phyloP scores from a whole-genome alignment of 1,284 basidiomycete species.

The Cutaneotrichosporon sp. region DNA sequence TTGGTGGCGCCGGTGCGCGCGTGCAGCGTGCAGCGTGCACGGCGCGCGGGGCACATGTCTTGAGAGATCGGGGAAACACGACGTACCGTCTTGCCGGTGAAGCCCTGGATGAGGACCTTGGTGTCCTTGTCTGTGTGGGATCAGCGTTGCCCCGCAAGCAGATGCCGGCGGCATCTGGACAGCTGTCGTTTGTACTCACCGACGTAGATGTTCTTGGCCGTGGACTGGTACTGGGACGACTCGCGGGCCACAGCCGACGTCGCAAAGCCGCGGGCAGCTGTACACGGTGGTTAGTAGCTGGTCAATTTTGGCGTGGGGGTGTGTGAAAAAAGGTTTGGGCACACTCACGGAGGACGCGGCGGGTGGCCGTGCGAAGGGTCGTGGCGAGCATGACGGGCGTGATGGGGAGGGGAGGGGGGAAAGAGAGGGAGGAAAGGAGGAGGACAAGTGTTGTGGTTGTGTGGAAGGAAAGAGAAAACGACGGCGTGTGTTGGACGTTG shows the following conservation, averaged over 20 bases:
- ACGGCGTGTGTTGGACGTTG: background rate
- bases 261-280: constrained; percentile 56
- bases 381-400: constrained; percentile 17
- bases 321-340: constrained; percentile 2
- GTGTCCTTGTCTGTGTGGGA: constrained; percentile 69
- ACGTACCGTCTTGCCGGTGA: constrained; percentile 93
- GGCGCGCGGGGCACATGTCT: too few species aligned
- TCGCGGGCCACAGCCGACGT: constrained; percentile 54
- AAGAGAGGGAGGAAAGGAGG: background rate
- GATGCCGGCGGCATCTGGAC: background rate
- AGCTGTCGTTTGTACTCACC: constrained; percentile 41
- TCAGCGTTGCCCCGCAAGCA: constrained; percentile 4
- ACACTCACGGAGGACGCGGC: constrained; percentile 27
- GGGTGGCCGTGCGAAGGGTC: constrained; percentile 26
- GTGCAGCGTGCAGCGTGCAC: too few species aligned
- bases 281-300: too few species aligned
- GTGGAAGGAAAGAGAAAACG: background rate
- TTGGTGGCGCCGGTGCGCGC: background rate
- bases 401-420: constrained; percentile 4
- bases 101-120: constrained; percentile 85
- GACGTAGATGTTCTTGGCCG: constrained; percentile 84
- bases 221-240: constrained; percentile 75
- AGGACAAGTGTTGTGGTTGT: background rate
- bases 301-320: background rate
- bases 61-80: constrained; percentile 11